phyloP scores from a whole-genome alignment of 2,329 filamentous ascomycete genomes.

The Elsinoe perseae region DNA sequence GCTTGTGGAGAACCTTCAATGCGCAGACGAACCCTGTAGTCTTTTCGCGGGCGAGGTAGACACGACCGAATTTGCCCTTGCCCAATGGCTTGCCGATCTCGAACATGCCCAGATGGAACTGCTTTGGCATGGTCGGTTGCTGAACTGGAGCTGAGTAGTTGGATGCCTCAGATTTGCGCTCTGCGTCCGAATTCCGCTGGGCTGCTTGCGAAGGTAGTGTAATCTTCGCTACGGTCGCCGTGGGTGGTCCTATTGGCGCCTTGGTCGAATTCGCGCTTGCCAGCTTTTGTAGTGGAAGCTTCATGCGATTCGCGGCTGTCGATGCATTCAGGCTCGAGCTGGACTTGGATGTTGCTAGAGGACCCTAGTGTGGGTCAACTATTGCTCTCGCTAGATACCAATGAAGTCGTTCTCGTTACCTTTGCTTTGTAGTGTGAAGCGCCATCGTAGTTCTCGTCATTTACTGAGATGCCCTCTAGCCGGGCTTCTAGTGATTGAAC shows the following conservation, averaged over 20 bases:
- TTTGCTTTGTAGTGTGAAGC: slow-evolving; percentile 62
- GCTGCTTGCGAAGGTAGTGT: slow-evolving; percentile 60
- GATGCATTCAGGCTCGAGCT: slow-evolving; percentile 39
- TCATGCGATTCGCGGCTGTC: slow-evolving; percentile 55
- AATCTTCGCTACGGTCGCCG: slow-evolving; percentile 52
- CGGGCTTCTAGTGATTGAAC: slow-evolving; percentile 73
- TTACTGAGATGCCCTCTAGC: slow-evolving; percentile 82
- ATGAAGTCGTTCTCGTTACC: slow-evolving; percentile 50
- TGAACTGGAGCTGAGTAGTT: slow-evolving; percentile 14
- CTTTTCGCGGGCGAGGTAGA: slow-evolving; percentile 73
- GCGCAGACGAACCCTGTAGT: slow-evolving; percentile 72
- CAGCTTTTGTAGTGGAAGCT: slow-evolving; percentile 69
- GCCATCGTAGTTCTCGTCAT: slow-evolving; percentile 69
- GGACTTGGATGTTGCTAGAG: slow-evolving; percentile 40
- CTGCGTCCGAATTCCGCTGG: slow-evolving; percentile 38
- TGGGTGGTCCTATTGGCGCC: slow-evolving; percentile 36
- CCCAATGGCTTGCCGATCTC: slow-evolving; percentile 77
- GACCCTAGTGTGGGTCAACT: slow-evolving; percentile 33
- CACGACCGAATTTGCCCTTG: slow-evolving; percentile 77
- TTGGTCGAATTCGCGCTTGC: slow-evolving; percentile 62
- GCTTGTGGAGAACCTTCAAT: slow-evolving; percentile 76
- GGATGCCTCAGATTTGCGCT: slow-evolving; percentile 23
- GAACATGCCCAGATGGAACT: slow-evolving; percentile 86
- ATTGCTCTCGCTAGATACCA: not conserved
- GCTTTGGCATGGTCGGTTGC: slow-evolving; percentile 30